Base-by-base conservation (phyloP, 1,139 yeast species). In the Taiozyma sp. region DNA sequence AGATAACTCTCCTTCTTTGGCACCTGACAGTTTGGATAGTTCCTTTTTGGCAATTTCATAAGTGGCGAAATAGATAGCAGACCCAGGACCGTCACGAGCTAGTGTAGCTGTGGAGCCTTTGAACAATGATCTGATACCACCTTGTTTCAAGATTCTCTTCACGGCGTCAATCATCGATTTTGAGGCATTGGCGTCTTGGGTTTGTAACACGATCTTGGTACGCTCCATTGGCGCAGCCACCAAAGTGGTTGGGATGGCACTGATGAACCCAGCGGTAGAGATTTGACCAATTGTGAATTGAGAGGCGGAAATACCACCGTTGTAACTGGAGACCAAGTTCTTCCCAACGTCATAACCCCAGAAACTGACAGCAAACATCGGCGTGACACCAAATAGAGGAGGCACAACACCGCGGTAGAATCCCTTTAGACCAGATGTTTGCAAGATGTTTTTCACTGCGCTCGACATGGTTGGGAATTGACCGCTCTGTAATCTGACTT, bases 271-370 rank as follows among this genome's bases (percentile, higher is more conserved):
- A 16, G 99, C 99, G 5, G 93, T 78, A 13, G 96, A 85, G 57
- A 88, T 84, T 64, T 92, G 90, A 1, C 72, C 78, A 57, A 87
- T 83, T 30, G 85, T 68, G 61, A 90, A 79, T 1, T 80, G 78
- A 8, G 78, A 70, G 48, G 67, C 65, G 8, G 72, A 61, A 4
- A 65, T 58, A 4, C 53, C 57, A 9, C 52, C 48, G 22, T 55
- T 53, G 32, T 52, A 57, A n/a, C 49, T 53, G 1, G 76, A 60
- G 4, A 92, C 96, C 12, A 92, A 54, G 57, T 82, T 81, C 71
- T 91, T 91, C 56, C 98, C 98, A 51, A 90, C 76, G 65, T 91
- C 98, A 71, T 93, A 93, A 65, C 98, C 98, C 98, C 98, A 92
- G 75, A 93, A 93, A 2, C 96, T 88, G 36, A 93, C 95, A 12